These are phyloP conservation scores for Conticribra guillardii DNA, from an alignment of 108 stramenopile genomes.

Conservation along the genomic window DNA sequence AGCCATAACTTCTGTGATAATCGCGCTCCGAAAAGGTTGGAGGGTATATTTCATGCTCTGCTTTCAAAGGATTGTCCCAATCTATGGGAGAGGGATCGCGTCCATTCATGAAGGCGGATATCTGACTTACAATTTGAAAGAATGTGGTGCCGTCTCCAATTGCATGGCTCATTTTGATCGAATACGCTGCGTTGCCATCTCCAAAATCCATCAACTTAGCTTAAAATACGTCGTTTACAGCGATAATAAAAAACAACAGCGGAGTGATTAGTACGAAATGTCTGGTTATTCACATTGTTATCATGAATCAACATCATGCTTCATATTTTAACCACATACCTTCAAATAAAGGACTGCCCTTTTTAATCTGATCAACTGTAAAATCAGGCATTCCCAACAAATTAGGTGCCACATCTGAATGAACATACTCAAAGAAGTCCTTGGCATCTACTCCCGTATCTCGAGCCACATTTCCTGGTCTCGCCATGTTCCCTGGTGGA, in stretches of 20 bases:
- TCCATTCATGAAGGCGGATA: constrained; percentile 55
- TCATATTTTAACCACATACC: no score
- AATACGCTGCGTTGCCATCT: constrained; percentile 49
- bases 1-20: constrained; percentile 43
- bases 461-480: constrained; percentile 16
- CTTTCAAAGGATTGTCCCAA: constrained; percentile 50
- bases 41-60: constrained; percentile 53
- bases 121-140: constrained; percentile 50
- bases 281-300: no score
- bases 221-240: not conserved
- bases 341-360: constrained; percentile 46
- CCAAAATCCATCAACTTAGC: constrained; percentile 52
- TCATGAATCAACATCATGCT: no score
- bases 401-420: constrained; percentile 26
- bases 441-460: constrained; percentile 8
- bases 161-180: constrained; percentile 50
- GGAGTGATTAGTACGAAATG: no score
- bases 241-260: no score
- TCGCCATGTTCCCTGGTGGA: constrained; percentile 30
- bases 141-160: constrained; percentile 52
- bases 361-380: constrained; percentile 36
- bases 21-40: constrained; percentile 49
- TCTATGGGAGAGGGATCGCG: constrained; percentile 30
- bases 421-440: constrained; percentile 37
- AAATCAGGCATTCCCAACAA: constrained; percentile 43